Conservation (phyloP, 306 rosid species). For the Castanospermum australe region DNA sequence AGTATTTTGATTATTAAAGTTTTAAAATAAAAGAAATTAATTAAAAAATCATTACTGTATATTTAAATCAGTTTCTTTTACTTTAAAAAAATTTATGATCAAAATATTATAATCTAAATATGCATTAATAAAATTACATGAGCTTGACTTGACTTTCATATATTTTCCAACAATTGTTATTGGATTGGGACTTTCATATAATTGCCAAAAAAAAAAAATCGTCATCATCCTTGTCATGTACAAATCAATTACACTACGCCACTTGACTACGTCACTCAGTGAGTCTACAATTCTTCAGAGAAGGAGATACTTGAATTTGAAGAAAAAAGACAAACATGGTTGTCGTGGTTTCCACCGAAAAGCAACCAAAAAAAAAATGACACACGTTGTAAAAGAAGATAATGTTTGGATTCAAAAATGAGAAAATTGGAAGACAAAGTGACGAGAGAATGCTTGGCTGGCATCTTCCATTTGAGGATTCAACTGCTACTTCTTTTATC, state of each 20-base stretch:
- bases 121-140: too few species aligned
- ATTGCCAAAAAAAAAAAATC: too few species aligned
- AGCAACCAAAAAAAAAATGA: not conserved
- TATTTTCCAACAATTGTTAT: too few species aligned
- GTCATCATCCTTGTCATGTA: not conserved
- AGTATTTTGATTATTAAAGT: too few species aligned
- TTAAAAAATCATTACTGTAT: too few species aligned
- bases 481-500: not conserved
- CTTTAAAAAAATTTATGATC: too few species aligned
- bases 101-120: too few species aligned
- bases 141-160: too few species aligned
- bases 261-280: not conserved
- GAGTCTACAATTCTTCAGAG: not conserved
- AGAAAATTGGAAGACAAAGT: not conserved
- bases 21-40: too few species aligned
- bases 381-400: not conserved
- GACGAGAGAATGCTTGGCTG: not conserved
- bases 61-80: too few species aligned
- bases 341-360: not conserved
- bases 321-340: conserved; percentile 21
- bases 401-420: not conserved
- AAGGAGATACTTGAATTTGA: conserved; percentile 20
- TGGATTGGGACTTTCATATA: not conserved
- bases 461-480: not conserved
- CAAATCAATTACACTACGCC: not conserved